Conservation (phyloP, 1,284 basidiomycete genomes). For the Lentinula novae-zelandiae region DNA sequence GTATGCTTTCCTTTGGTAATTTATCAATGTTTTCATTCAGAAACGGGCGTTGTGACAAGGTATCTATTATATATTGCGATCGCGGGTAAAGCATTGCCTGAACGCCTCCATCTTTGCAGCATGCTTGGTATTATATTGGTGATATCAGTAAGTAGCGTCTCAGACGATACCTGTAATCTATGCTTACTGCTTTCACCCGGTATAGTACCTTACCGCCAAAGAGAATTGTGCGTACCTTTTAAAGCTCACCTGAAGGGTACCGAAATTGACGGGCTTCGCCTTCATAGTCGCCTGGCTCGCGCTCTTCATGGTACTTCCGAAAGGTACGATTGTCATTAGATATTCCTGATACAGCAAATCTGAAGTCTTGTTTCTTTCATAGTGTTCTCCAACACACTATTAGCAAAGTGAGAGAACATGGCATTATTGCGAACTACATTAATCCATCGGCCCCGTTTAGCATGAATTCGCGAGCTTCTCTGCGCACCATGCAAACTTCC, state of each 20-base stretch:
- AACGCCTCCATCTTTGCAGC: background rate
- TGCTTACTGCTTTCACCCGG: background rate
- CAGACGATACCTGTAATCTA: background rate
- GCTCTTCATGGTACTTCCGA: constrained; percentile 3
- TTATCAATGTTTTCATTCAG: background rate
- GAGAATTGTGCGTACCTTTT: background rate
- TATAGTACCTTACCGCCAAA: constrained; percentile 1
- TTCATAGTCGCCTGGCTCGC: constrained; percentile 4
- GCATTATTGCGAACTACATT: background rate
- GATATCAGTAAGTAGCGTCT: background rate
- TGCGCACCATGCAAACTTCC: background rate
- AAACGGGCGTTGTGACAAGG: constrained; percentile 5
- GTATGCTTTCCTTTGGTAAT: background rate
- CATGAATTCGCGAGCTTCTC: constrained; percentile 3
- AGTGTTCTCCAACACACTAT: constrained; percentile 6
- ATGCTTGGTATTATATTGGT: constrained; percentile 3
- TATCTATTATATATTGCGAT: background rate
- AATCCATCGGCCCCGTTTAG: background rate
- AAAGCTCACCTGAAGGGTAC: too few species aligned
- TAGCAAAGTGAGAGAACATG: background rate
- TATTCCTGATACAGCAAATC: background rate
- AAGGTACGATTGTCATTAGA: background rate
- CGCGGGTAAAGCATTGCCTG: background rate
- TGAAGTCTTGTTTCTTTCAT: background rate
- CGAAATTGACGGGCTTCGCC: background rate